Evolutionary conservation across 2,329 filamentous ascomycete genomes (phyloP).

Genomic region (Aspergillus transmontanensis): DNA sequence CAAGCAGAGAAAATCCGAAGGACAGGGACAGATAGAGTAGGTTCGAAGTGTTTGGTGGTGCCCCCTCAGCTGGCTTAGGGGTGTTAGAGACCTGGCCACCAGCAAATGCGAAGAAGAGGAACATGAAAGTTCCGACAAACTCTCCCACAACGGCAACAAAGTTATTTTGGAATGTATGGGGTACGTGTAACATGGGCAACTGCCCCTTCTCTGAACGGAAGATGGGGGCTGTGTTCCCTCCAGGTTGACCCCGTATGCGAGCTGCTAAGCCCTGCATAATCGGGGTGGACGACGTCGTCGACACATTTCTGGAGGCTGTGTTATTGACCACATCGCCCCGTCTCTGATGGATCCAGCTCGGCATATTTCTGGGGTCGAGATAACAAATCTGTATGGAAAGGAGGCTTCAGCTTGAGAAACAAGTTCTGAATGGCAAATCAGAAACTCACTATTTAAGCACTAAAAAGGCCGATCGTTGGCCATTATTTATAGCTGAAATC

Average conservation of each 20-base stretch:
- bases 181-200: conserved; percentile 39
- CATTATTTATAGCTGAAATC: too few species aligned
- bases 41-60: conserved; percentile 36
- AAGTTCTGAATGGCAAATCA: not conserved
- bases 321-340: not conserved
- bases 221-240: not conserved
- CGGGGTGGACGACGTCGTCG: not conserved
- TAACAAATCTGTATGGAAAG: not conserved
- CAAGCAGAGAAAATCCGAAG: conserved; percentile 52
- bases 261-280: not conserved
- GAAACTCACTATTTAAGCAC: too few species aligned
- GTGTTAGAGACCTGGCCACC: conserved; percentile 51
- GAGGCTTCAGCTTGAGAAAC: not conserved
- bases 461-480: too few species aligned
- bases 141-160: conserved; percentile 52
- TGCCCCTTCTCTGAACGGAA: conserved; percentile 9
- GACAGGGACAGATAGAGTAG: conserved; percentile 47
- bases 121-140: conserved; percentile 56
- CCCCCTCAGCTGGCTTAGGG: conserved; percentile 33
- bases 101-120: conserved; percentile 53
- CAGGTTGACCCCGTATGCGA: not conserved
- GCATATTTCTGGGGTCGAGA: not conserved
- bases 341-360: not conserved
- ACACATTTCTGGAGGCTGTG: not conserved
- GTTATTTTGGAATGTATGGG: conserved; percentile 47